Base-by-base conservation (phyloP, 768 basidiomycete species). In the Tulasnella sp. region DNA sequence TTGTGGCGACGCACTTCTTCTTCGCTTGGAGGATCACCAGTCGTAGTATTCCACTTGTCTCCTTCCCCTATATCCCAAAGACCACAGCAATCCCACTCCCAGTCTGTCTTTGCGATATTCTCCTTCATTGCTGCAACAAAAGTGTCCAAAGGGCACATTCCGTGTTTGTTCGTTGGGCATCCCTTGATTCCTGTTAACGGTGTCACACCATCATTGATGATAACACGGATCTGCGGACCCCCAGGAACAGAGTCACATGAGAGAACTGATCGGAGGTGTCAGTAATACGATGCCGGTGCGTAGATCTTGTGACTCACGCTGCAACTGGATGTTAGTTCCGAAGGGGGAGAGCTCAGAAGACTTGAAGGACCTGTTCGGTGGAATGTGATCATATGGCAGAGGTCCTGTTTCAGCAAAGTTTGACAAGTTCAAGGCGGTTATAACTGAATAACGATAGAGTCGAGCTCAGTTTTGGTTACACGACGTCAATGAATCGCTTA, bases 351-450 rank as follows among this genome's bases (percentile, higher is more conserved):
- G 56, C 45, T 64, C 59, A 20, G 57, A 58, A 0, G 64, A 59
- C 28, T 52, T 40, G 55, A 65, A 64, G 1, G 53, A 48, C n/a
- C 58, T 42, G 42, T 81, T 66, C 5, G 63, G 56, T 0, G 77
- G 79, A 22, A 90, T 80, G 58, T 85, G 82, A 49, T 79, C 78
- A 7, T 73, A 70, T 0, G 86, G 84, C 8, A 90, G 67, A 0
- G 88, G 85, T 0, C 88, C 90, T n/a, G 64, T 61, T 16, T 66
- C 68, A 24, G 87, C 79, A 45, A 93, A 76, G 28, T 67, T 79
- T 4, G 83, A 77, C 57, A 95, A 63, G 62, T 91, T 91, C 37
- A 95, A 72, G 8, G 88, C 88, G 4, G 88, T 86, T 29, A 93
- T 71, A 31, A 88, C 84, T 83, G 50, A 24, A 16, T 33, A n/a